Conservation (phyloP, 2,329 filamentous ascomycete species). For the Colletotrichum sublineola region DNA sequence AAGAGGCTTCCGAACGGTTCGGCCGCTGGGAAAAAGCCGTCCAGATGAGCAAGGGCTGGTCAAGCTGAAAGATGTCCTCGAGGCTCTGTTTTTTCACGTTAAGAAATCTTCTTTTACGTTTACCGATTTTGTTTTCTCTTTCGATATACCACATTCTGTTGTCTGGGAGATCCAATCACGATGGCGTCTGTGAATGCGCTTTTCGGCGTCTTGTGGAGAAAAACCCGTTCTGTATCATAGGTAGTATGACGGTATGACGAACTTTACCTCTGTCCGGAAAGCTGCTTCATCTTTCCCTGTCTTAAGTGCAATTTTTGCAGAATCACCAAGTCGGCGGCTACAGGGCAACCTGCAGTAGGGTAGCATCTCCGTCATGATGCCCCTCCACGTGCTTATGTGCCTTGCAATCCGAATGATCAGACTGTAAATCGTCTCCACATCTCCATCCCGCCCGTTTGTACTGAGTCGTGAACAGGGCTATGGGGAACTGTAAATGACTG, state of each 20-base stretch:
- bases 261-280: conserved; percentile 23
- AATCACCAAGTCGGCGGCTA: conserved; percentile 13
- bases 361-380: conserved; percentile 14
- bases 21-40: conserved; percentile 82
- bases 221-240: conserved; percentile 34
- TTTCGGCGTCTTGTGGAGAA: conserved; percentile 25
- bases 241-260: conserved; percentile 37
- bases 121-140: conserved; percentile 11
- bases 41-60: conserved; percentile 83
- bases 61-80: conserved; percentile 49
- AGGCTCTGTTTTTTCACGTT: background rate
- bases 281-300: conserved; percentile 16
- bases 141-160: conserved; percentile 41
- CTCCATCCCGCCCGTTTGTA: conserved; percentile 14
- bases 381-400: conserved; percentile 16
- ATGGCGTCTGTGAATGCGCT: conserved; percentile 25
- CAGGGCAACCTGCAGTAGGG: conserved; percentile 30
- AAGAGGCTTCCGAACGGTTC: conserved; percentile 74
- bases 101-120: conserved; percentile 13
- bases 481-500: background rate
- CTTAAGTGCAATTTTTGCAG: conserved; percentile 13
- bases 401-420: conserved; percentile 34
- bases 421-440: conserved; percentile 10
- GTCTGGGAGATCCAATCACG: conserved; percentile 35
- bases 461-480: conserved; percentile 25